Conservation (phyloP, 192 early-diverging fungal genomes). For the Paraglomus occultum region DNA sequence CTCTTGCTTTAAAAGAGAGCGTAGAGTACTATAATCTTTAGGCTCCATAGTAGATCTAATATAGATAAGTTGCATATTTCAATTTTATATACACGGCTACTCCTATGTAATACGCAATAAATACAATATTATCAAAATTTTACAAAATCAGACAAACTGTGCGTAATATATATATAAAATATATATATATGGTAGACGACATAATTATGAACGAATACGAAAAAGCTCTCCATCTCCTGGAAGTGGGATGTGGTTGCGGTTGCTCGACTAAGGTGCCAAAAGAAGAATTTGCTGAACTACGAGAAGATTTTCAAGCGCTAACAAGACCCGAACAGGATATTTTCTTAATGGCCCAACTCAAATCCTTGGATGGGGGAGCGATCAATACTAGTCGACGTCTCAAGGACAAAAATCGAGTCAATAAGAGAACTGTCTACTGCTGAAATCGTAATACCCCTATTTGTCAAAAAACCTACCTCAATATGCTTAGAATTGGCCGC, state of each 20-base stretch:
- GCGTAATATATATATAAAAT: too few species aligned
- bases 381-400: background rate
- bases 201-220: too few species aligned
- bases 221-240: too few species aligned
- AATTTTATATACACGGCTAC: constrained; percentile 20
- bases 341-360: constrained; percentile 19
- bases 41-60: too few species aligned
- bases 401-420: background rate
- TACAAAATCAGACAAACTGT: too few species aligned
- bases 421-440: background rate
- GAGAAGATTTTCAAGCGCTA: constrained; percentile 28
- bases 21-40: background rate
- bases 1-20: background rate
- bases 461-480: constrained; percentile 20
- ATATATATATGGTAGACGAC: too few species aligned
- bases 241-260: too few species aligned
- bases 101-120: too few species aligned
- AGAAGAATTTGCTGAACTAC: too few species aligned
- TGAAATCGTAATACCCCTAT: constrained; percentile 16
- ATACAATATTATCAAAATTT: too few species aligned
- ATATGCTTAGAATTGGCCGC: constrained; percentile 7
- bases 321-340: constrained; percentile 19
- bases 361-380: background rate
- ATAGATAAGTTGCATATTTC: constrained; percentile 13
- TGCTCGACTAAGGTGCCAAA: too few species aligned